These are phyloP conservation scores for Juncus effusus DNA, from an alignment of 176 grass and related monocot genomes.

Conservation along the genomic window DNA sequence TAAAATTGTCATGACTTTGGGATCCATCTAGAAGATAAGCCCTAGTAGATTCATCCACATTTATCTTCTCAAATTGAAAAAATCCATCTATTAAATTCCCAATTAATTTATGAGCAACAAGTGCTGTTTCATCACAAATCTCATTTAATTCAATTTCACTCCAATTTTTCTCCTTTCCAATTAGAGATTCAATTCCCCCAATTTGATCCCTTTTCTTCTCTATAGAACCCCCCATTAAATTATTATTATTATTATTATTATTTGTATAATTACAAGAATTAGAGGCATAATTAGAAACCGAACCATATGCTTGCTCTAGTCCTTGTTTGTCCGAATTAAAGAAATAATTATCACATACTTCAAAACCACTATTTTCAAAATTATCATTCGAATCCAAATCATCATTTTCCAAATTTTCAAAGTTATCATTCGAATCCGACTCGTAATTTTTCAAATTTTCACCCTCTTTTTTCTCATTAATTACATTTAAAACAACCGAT, in stretches of 20 bases:
- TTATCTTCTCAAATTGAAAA: constrained; percentile 26
- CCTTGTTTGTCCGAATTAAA: constrained; percentile 9
- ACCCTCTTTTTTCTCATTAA: constrained; percentile 23
- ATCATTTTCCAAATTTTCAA: neutral
- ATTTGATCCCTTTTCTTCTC: neutral
- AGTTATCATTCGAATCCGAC: constrained; percentile 5
- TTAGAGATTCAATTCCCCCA: neutral
- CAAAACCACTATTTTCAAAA: constrained; percentile 35
- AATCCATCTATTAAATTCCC: constrained; percentile 49
- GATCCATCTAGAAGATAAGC: constrained; percentile 35
- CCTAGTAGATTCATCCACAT: constrained; percentile 26
- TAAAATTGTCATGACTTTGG: constrained; percentile 30
- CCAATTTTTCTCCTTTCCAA: neutral
- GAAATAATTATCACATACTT: constrained; percentile 28
- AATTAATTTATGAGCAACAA: constrained; percentile 43
- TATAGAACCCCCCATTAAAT: neutral
- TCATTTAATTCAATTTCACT: constrained; percentile 28
- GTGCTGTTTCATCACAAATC: constrained; percentile 51
- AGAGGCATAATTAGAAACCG: constrained; percentile 24
- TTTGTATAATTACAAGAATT: constrained; percentile 14
- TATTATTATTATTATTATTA: neutral
- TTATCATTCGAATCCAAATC: constrained; percentile 10
- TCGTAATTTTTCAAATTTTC: neutral
- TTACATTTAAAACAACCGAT: constrained; percentile 9
- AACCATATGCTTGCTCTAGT: constrained; percentile 15